Conservation (phyloP, 371 early-diverging fungal species). For the Batrachochytrium dendrobatidis region DNA sequence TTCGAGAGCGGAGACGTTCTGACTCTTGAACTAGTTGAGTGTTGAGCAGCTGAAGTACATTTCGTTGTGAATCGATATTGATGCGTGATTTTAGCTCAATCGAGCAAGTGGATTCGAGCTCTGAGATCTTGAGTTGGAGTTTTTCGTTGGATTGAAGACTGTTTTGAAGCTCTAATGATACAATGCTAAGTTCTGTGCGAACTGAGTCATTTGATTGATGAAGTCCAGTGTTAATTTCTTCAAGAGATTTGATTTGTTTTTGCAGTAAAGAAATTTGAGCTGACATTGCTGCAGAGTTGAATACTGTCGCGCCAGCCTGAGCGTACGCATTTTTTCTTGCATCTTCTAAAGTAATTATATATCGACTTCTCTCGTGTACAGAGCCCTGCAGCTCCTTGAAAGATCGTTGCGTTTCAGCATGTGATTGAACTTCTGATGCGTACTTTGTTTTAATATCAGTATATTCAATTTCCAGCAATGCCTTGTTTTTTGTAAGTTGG, state of each 20-base stretch:
- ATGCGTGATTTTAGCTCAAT: slow-evolving; percentile 5
- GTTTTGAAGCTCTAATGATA: too few species aligned
- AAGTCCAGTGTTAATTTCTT: too few species aligned
- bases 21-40: background rate
- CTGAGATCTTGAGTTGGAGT: background rate
- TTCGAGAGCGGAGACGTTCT: slow-evolving; percentile 3
- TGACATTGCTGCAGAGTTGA: too few species aligned
- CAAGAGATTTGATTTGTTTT: too few species aligned
- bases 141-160: too few species aligned
- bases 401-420: slow-evolving; percentile 6
- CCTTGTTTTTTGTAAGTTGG: slow-evolving; percentile 18
- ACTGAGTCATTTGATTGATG: too few species aligned
- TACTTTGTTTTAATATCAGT: slow-evolving; percentile 8
- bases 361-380: too few species aligned
- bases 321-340: too few species aligned
- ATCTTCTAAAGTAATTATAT: too few species aligned
- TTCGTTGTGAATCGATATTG: background rate
- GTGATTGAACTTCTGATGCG: background rate
- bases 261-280: too few species aligned
- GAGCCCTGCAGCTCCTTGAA: slow-evolving; percentile 2
- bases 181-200: too few species aligned
- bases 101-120: background rate
- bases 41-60: background rate
- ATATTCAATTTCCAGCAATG: slow-evolving; percentile 20
- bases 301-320: too few species aligned